Evolutionary conservation across 352 stramenopile genomes (phyloP).

Genomic region (Phytopythium kandeliae): DNA sequence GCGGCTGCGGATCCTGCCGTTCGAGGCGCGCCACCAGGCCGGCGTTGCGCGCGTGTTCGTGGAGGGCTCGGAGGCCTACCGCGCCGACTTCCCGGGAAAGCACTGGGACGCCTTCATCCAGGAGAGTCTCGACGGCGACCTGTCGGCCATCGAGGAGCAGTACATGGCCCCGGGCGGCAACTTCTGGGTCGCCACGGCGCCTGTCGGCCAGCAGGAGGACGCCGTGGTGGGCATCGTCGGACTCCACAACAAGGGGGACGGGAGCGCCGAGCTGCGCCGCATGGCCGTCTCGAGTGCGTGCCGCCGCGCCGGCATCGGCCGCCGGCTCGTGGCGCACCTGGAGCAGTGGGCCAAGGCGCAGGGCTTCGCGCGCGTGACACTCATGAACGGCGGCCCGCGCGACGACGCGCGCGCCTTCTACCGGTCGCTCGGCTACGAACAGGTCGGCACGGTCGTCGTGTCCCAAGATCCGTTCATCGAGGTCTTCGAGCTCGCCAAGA

Average conservation of each 20-base stretch:
- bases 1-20: slow-evolving; percentile 15
- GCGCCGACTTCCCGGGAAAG: slow-evolving; percentile 8
- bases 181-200: slow-evolving; percentile 31
- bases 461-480: slow-evolving; percentile 25
- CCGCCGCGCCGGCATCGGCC: slow-evolving; percentile 31
- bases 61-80: slow-evolving; percentile 20
- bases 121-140: slow-evolving; percentile 19
- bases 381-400: slow-evolving; percentile 32
- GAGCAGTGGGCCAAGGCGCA: slow-evolving; percentile 31
- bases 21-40: slow-evolving; percentile 10
- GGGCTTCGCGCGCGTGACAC: slow-evolving; percentile 20
- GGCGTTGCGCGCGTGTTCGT: slow-evolving; percentile 19
- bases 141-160: slow-evolving; percentile 17
- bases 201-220: slow-evolving; percentile 2
- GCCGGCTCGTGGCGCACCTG: slow-evolving; percentile 26
- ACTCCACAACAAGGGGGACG: slow-evolving; percentile 24
- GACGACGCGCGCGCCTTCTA: slow-evolving; percentile 32
- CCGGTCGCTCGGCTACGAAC: slow-evolving; percentile 21
- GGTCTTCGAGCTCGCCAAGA: slow-evolving; percentile 28
- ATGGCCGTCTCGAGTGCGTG: slow-evolving; percentile 32
- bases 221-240: slow-evolving; percentile 35
- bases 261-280: slow-evolving; percentile 31
- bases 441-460: slow-evolving; percentile 17
- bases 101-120: slow-evolving; percentile 25
- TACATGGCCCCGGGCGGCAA: slow-evolving; percentile 32